Base-by-base conservation (phyloP, 176 grass and related monocot species). In the Leersia perrieri region DNA sequence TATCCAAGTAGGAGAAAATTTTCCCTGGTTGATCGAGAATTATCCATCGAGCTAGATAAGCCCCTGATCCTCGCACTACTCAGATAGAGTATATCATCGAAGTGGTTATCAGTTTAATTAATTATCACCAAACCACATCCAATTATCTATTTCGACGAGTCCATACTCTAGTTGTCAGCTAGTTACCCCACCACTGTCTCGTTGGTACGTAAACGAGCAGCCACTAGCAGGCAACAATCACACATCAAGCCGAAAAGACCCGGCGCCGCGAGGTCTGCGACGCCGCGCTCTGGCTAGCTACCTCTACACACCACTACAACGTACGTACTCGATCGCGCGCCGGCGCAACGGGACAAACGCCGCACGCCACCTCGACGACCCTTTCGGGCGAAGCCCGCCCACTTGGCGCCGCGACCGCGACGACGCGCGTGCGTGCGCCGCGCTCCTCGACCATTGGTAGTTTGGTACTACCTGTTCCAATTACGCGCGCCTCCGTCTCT, bases 341-440 rank as follows among this genome's bases (percentile, higher is more conserved):
- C 66, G 35, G 33, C 25, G 55, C 33, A 89, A 81, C 64, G 66
- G 57, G 78, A 85, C 87, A 89, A 85, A 69, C 44, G 28, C 30
- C 29, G 66, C 42, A 57, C 66, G 83, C 88, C 88, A 90, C 83
- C 73, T 82, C 88, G 60, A 60, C 73, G 42, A 34, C 33, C 57
- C 71, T 72, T 89, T 30, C 65, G 33, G 4, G 28, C n/a, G 57
- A 77, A 85, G 87, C 65, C 40, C 63, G 82, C 64, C 77, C 83
- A 73, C 23, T 9, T 73, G 78, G 66, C 88, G 14, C 76, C 38
- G 40, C 11, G 82, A 89, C 87, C 40, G 82, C 76, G 77, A 85
- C 72, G n/a, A n/a, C n/a, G n/a, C n/a, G n/a, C n/a, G n/a, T n/a
- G 42, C 64, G 49, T 53, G 20, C 49, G 18, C 49, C 49, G 35